Percentiles rank a stretch among this genome's conserved stretches.
Evolutionary conservation across 2,329 filamentous ascomycete genomes (phyloP).

Genomic region (Alternaria postmessia): DNA sequence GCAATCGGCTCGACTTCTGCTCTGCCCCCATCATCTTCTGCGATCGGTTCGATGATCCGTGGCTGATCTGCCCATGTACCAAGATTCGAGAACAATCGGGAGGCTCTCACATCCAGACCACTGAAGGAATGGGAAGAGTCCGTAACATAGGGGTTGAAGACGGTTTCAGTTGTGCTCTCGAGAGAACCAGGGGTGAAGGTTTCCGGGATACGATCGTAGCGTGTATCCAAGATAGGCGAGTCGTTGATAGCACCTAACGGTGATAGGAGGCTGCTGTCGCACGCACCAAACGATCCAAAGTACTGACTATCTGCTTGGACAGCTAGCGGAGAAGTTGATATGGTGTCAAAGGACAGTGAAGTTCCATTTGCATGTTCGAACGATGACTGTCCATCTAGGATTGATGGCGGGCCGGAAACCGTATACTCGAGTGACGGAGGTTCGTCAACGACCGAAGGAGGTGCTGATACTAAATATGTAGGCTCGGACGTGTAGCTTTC

Average conservation of each 20-base stretch:
- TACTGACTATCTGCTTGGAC: slow-evolving; percentile 26
- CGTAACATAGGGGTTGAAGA: slow-evolving; percentile 43
- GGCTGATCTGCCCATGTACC: slow-evolving; percentile 43
- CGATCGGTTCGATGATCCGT: slow-evolving; percentile 39
- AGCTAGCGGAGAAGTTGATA: slow-evolving; percentile 38
- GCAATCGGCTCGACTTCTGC: slow-evolving; percentile 36
- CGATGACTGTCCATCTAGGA: slow-evolving; percentile 36
- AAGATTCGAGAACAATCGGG: slow-evolving; percentile 39
- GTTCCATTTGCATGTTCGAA: slow-evolving; percentile 32
- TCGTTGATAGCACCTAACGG: slow-evolving; percentile 25
- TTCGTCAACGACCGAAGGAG: slow-evolving; percentile 36
- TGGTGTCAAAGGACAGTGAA: slow-evolving; percentile 38
- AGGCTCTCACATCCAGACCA: slow-evolving; percentile 37
- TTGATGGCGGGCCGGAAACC: slow-evolving; percentile 40
- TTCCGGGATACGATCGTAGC: slow-evolving; percentile 31
- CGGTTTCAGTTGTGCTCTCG: slow-evolving; percentile 30
- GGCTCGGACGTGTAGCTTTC: slow-evolving; percentile 35
- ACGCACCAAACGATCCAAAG: slow-evolving; percentile 37
- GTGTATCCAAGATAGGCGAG: slow-evolving; percentile 36
- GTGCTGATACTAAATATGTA: slow-evolving; percentile 30
- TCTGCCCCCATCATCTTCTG: slow-evolving; percentile 33
- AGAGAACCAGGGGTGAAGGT: slow-evolving; percentile 28
- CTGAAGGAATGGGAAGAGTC: slow-evolving; percentile 42
- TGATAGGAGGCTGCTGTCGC: slow-evolving; percentile 25
- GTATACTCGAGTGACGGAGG: slow-evolving; percentile 39